These are phyloP conservation scores for Rhodocollybia butyracea DNA, from an alignment of 768 basidiomycete genomes.

Conservation along the genomic window DNA sequence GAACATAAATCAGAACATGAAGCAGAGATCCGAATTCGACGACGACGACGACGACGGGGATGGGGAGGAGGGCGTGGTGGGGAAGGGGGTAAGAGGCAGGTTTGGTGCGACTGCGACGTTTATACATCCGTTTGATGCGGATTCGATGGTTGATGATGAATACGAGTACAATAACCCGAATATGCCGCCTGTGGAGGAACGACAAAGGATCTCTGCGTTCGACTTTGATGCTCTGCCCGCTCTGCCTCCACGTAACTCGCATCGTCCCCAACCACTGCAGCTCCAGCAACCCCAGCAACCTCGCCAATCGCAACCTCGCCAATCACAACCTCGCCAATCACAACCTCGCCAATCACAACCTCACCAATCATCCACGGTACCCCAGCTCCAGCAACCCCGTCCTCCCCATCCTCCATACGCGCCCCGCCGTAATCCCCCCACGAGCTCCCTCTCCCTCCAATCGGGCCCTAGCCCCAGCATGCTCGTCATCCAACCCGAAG, in stretches of 20 bases:
- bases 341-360: background rate
- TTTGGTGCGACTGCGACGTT: slow-evolving; percentile 45
- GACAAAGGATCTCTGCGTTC: slow-evolving; percentile 39
- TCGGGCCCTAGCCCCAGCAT: background rate
- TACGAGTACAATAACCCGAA: slow-evolving; percentile 27
- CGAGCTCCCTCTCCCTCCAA: background rate
- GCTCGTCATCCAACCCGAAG: slow-evolving; percentile 16
- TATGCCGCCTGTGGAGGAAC: slow-evolving; percentile 29
- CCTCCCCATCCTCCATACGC: background rate
- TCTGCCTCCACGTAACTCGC: too few relatives aligned
- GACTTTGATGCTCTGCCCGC: slow-evolving; percentile 52
- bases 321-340: background rate
- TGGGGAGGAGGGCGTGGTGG: too few relatives aligned
- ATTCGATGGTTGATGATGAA: slow-evolving; percentile 21
- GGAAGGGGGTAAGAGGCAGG: too few relatives aligned
- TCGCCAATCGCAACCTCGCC: background rate
- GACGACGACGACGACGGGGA: slow-evolving; percentile 13
- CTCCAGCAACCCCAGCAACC: slow-evolving; percentile 9
- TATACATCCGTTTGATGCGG: slow-evolving; percentile 46
- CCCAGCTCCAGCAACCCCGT: too few relatives aligned
- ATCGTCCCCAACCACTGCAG: too few relatives aligned
- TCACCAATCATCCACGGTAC: background rate
- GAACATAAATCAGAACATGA: too few relatives aligned
- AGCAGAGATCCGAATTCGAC: slow-evolving; percentile 12
- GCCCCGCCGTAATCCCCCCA: background rate